Base-by-base conservation (phyloP, 2,329 filamentous ascomycete species). In the Coleophoma eucalyptorum region DNA sequence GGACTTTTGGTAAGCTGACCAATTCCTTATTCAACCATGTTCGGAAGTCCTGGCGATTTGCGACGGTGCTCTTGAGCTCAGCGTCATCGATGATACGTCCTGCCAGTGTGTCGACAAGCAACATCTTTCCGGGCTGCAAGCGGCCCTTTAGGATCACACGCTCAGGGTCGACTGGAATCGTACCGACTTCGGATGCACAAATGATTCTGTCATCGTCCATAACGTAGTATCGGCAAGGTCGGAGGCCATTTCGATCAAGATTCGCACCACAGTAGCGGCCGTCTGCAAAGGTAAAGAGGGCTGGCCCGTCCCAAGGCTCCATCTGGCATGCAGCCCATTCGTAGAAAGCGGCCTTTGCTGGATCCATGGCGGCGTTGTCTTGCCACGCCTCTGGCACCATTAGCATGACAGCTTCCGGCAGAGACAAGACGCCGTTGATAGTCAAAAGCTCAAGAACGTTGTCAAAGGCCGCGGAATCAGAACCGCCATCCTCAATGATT, bases 361-460 rank as follows among this genome's bases (percentile, higher is more conserved):
- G 90, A 63, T 97, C 92, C 87, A 97, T 96, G 53, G 84, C 78
- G 35, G 84, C 77, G 70, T 97, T 97, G 55, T 92, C 93, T 72
- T 97, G 91, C 93, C 93, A 97, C 54, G 93, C 93, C 73, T 97
- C 93, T 19, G 93, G 93, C 46, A 97, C 90, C 92, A 97, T 96
- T 62, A 97, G 81, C 93, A 97, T 97, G 61, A 97, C 89, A 46
- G 93, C 93, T 71, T 97, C 93, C 15, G 93, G 93, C 3, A 97
- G 79, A 44, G 93, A 97, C 48, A 97, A 80, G 38, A 97, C 93
- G 55, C 93, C 92, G 69, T 97, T 97, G 72, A 97, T 96, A 63
- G 88, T 91, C 58, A 97, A 78, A 38, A 97, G 76, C 72, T 97
- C 93, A 15, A 97, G 79, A 19, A 97, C 93, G 65, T 97, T 97